Evolutionary conservation across 2,329 filamentous ascomycete genomes (phyloP).

Genomic region (Knoxdaviesia proteae): DNA sequence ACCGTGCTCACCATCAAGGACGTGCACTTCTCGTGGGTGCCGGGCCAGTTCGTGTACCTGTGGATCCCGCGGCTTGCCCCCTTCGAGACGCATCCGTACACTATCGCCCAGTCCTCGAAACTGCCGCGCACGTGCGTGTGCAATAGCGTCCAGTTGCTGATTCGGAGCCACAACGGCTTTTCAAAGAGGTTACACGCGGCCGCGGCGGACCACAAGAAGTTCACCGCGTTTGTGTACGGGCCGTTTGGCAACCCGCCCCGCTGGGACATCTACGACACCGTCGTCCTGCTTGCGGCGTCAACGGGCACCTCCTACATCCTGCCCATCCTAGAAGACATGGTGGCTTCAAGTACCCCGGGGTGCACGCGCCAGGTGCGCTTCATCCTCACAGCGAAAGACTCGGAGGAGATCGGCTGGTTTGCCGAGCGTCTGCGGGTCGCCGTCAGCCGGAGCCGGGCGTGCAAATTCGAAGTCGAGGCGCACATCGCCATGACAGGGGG

Average conservation of each 20-base stretch:
- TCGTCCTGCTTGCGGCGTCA: conserved; percentile 38
- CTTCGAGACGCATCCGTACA: conserved; percentile 39
- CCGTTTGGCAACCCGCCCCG: conserved; percentile 33
- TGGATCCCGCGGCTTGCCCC: conserved; percentile 34
- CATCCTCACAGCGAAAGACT: conserved; percentile 27
- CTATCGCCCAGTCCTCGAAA: conserved; percentile 34
- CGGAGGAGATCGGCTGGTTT: conserved; percentile 35
- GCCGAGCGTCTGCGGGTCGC: conserved; percentile 24
- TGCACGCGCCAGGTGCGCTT: conserved; percentile 34
- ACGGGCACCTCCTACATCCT: conserved; percentile 42
- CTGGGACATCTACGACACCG: conserved; percentile 37
- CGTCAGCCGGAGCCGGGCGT: conserved; percentile 18
- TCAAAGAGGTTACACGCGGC: conserved; percentile 29
- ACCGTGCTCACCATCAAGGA: conserved; percentile 38
- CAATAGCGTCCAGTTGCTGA: conserved; percentile 37
- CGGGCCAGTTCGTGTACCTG: conserved; percentile 39
- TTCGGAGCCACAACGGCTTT: conserved; percentile 34
- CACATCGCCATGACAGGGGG: conserved; percentile 30
- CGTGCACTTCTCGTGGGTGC: conserved; percentile 35
- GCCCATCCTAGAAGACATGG: conserved; percentile 34
- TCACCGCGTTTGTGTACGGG: conserved; percentile 30
- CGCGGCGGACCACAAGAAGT: conserved; percentile 16
- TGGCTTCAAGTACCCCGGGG: conserved; percentile 17
- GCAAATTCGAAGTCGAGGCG: conserved; percentile 24
- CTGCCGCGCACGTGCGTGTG: conserved; percentile 29